A percentile compares a stretch with the other conserved stretches of the same genome.
phyloP scores from a whole-genome alignment of 148 eudicot species.

The Chenopodium quinoa region DNA sequence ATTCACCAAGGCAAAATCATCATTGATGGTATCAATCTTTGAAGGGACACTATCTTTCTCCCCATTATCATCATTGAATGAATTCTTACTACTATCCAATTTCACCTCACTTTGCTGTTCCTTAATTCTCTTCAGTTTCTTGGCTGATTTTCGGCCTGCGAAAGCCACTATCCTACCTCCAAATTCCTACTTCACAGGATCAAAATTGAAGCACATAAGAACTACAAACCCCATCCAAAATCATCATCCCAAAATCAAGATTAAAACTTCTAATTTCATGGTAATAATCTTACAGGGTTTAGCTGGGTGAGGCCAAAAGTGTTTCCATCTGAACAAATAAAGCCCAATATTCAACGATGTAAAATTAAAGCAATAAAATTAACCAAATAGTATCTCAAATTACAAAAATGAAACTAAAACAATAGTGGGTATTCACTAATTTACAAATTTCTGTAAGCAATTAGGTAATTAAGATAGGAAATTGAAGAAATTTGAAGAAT shows the following conservation, averaged over 20 bases:
- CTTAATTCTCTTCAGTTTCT: slow-evolving; percentile 45
- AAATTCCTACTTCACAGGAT: slow-evolving; percentile 30
- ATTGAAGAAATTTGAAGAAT: not conserved
- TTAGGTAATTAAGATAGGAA: not conserved
- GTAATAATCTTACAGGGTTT: slow-evolving; percentile 34
- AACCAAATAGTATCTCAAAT: not conserved
- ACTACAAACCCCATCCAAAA: not conserved
- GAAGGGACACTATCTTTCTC: slow-evolving; percentile 19
- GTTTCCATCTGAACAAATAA: slow-evolving; percentile 33
- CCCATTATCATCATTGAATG: slow-evolving; percentile 35
- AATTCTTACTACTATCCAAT: slow-evolving; percentile 25
- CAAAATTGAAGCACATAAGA: slow-evolving; percentile 4
- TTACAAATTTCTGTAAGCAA: not conserved
- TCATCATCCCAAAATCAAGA: slow-evolving; percentile 6
- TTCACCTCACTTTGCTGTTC: slow-evolving; percentile 34
- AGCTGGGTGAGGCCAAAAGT: slow-evolving; percentile 20
- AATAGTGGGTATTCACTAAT: not conserved
- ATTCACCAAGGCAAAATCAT: slow-evolving; percentile 25
- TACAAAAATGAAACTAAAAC: not conserved
- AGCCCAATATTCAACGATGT: slow-evolving; percentile 19
- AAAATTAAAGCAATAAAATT: not conserved
- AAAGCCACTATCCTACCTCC: slow-evolving; percentile 43
- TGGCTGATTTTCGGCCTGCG: slow-evolving; percentile 54
- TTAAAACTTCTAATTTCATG: not conserved
- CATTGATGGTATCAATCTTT: slow-evolving; percentile 22